phyloP scores from a whole-genome alignment of 108 stramenopile genomes.

The Fragilariopsis cylindrus region DNA sequence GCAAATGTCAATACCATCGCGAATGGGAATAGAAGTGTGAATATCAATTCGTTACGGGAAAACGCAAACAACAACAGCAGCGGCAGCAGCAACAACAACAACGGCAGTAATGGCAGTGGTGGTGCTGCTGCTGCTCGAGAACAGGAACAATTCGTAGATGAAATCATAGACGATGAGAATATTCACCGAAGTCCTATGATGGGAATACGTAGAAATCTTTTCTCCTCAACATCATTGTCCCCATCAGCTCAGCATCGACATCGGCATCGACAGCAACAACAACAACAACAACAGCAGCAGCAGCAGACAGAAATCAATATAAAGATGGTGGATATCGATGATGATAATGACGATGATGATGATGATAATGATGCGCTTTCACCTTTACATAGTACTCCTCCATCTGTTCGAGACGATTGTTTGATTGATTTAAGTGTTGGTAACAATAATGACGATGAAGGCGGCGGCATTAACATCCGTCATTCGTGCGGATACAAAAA shows the following conservation, averaged over 20 bases:
- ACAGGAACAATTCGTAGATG: not conserved
- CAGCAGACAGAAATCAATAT: not conserved
- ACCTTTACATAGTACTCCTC: not conserved
- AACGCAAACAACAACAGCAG: not conserved
- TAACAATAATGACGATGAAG: not conserved
- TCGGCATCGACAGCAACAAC: not conserved
- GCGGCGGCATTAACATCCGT: not conserved
- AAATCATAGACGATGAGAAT: not conserved
- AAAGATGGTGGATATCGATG: not conserved
- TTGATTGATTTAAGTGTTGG: constrained; percentile 1
- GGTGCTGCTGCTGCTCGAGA: not conserved
- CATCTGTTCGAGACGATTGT: not conserved
- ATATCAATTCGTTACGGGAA: not conserved
- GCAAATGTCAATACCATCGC: too few relatives aligned
- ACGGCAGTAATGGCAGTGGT: not conserved
- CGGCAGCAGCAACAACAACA: not conserved
- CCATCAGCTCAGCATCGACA: too few relatives aligned
- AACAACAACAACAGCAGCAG: not conserved
- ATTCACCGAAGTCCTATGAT: not conserved
- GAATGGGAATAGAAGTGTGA: too few relatives aligned
- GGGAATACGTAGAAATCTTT: not conserved
- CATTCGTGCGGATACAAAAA: not conserved
- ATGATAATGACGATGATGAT: not conserved
- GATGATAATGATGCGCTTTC: not conserved
- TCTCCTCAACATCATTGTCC: not conserved